A percentile compares a stretch with the other conserved stretches of the same genome.
phyloP scores from a whole-genome alignment of 148 eudicot species.

The Nyssa sinensis region DNA sequence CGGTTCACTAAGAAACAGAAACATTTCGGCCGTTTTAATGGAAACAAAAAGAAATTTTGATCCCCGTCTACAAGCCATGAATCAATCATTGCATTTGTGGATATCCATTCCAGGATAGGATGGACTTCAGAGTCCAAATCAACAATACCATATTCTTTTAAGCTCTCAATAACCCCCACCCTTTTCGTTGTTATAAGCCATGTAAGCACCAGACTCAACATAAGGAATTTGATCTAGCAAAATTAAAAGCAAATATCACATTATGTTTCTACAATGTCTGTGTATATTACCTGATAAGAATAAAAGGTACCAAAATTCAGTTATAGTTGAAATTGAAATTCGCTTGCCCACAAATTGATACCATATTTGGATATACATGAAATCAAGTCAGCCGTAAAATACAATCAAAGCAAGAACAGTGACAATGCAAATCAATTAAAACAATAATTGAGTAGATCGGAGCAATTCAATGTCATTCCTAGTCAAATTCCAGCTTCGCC shows the following conservation, averaged over 20 bases:
- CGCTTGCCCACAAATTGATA: background rate
- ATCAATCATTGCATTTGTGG: slow-evolving; percentile 67
- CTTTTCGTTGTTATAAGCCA: slow-evolving; percentile 86
- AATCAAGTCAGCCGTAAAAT: background rate
- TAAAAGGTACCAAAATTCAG: background rate
- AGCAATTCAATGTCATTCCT: background rate
- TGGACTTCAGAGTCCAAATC: slow-evolving; percentile 65
- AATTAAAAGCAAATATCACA: slow-evolving; percentile 15
- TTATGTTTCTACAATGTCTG: slow-evolving; percentile 9
- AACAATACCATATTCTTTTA: slow-evolving; percentile 71
- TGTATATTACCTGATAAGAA: background rate
- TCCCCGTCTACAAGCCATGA: too few species aligned
- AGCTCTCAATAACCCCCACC: slow-evolving; percentile 73
- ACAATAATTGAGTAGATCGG: background rate
- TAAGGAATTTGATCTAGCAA: slow-evolving; percentile 81
- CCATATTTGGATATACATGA: background rate
- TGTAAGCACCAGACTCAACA: slow-evolving; percentile 77
- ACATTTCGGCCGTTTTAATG: too few species aligned
- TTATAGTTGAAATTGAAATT: too few species aligned
- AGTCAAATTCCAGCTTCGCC: background rate
- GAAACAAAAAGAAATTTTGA: too few species aligned
- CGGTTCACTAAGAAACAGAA: too few species aligned
- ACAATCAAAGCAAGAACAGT: background rate
- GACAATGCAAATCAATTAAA: background rate
- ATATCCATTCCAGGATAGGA: slow-evolving; percentile 72